Percentiles rank a stretch among this genome's conserved stretches.
Conservation (phyloP, 306 rosid species). For the Cucumis melo region DNA sequence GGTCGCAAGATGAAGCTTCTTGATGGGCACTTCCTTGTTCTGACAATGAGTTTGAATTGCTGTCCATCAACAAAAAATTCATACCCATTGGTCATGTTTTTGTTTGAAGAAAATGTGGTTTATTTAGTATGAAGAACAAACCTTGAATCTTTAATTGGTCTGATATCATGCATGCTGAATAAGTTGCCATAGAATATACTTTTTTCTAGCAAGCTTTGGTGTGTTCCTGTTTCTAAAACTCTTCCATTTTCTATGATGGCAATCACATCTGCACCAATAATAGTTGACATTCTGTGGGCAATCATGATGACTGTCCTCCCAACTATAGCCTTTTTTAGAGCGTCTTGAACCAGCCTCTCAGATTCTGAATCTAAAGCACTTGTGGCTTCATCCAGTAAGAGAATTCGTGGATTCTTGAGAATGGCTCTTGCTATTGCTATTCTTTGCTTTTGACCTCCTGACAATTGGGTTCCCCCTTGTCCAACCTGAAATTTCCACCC, state of each 20-base stretch:
- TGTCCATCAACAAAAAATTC: slow-evolving; percentile 23
- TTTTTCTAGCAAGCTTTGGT: slow-evolving; percentile 46
- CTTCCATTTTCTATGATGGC: slow-evolving; percentile 64
- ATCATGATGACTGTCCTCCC: slow-evolving; percentile 72
- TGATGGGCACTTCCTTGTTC: slow-evolving; percentile 19
- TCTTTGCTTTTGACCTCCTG: slow-evolving; percentile 91
- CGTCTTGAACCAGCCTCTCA: slow-evolving; percentile 69
- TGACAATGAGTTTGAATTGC: slow-evolving; percentile 26
- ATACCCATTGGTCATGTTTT: slow-evolving; percentile 14
- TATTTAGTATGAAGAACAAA: slow-evolving; percentile 9
- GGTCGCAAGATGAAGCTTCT: slow-evolving; percentile 23
- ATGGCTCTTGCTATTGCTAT: slow-evolving; percentile 83
- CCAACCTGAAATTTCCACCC: slow-evolving; percentile 39
- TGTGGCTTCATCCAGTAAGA: slow-evolving; percentile 82
- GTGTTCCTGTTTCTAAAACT: slow-evolving; percentile 61
- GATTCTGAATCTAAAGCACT: slow-evolving; percentile 89
- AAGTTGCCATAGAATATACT: slow-evolving; percentile 48
- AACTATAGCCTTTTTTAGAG: slow-evolving; percentile 66
- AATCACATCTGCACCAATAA: slow-evolving; percentile 68
- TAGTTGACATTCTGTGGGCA: slow-evolving; percentile 78
- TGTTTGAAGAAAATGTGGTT: not conserved
- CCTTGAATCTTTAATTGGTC: slow-evolving; percentile 38
- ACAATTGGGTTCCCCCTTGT: slow-evolving; percentile 72
- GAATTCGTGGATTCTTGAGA: slow-evolving; percentile 69
- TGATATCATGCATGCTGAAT: slow-evolving; percentile 57